Conservation (phyloP, 2,329 filamentous ascomycete species). For the Xylaria sp. region DNA sequence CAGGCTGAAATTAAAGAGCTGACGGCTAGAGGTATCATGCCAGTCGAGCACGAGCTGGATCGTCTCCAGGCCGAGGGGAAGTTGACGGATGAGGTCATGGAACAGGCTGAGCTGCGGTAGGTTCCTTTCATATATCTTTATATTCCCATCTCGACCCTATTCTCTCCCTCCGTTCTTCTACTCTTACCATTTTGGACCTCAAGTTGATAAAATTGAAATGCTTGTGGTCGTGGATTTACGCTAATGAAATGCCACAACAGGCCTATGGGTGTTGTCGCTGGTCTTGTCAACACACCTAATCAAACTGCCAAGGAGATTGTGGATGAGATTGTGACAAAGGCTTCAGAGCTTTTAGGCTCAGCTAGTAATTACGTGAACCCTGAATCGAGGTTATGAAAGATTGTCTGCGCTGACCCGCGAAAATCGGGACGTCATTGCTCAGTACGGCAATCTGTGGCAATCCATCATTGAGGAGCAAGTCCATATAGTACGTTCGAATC, state of each 20-base stretch:
- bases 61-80: constrained; percentile 29
- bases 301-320: constrained; percentile 32
- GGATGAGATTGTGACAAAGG: constrained; percentile 27
- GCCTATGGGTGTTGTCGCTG: constrained; percentile 30
- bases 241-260: constrained; percentile 11
- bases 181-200: neutral
- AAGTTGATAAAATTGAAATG: neutral
- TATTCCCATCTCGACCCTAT: neutral
- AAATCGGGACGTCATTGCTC: neutral
- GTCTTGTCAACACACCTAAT: constrained; percentile 27
- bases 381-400: constrained; percentile 16
- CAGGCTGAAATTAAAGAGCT: constrained; percentile 88
- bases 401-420: neutral
- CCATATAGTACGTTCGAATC: neutral
- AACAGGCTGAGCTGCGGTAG: constrained; percentile 8
- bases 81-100: constrained; percentile 33
- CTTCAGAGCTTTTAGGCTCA: constrained; percentile 14
- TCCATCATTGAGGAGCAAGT: too few relatives aligned
- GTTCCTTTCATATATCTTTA: neutral
- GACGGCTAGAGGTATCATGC: constrained; percentile 86
- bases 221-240: neutral
- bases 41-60: constrained; percentile 71
- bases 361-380: constrained; percentile 15
- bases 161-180: neutral
- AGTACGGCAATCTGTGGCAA: neutral